Conservation (phyloP, 1,139 yeast genomes). For the Suhomyces choctaworum region DNA sequence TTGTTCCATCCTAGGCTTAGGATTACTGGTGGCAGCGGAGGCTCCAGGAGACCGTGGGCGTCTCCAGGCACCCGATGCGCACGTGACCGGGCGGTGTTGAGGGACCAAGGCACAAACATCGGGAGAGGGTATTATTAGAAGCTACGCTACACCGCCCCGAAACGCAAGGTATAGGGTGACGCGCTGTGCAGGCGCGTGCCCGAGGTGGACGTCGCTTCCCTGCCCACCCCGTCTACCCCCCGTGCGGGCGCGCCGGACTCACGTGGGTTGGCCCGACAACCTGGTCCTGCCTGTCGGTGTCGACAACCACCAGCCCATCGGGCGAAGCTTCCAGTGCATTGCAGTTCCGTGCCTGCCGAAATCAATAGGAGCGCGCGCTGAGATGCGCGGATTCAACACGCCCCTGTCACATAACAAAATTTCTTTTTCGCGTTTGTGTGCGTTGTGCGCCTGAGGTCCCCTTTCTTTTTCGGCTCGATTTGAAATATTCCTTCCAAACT, state of each 20-base stretch:
- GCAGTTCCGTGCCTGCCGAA: slow-evolving; percentile 6
- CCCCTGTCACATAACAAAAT: slow-evolving; percentile 9
- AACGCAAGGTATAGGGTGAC: not conserved
- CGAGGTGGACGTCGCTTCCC: too few relatives aligned
- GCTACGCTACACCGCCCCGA: not conserved
- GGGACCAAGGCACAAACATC: too few relatives aligned
- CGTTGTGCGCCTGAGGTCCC: slow-evolving; percentile 8
- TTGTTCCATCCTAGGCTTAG: too few relatives aligned
- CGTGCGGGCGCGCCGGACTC: too few relatives aligned
- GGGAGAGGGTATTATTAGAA: not conserved
- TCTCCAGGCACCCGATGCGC: not conserved
- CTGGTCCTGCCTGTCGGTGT: not conserved
- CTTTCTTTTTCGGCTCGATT: slow-evolving; percentile 9
- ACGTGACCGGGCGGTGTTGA: not conserved
- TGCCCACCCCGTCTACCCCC: too few relatives aligned
- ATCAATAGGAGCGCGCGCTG: not conserved
- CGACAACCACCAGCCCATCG: slow-evolving; percentile 1
- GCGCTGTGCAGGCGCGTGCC: too few relatives aligned
- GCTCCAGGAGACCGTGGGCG: not conserved
- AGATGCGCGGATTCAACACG: slow-evolving; percentile 5
- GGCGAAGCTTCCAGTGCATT: not conserved
- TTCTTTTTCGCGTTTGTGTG: slow-evolving; percentile 12
- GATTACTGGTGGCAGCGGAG: too few relatives aligned
- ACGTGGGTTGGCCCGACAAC: not conserved
- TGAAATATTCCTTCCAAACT: slow-evolving; percentile 11